A percentile compares a stretch with the other conserved stretches of the same genome.
These are phyloP conservation scores for Albifimbria verrucaria DNA, from an alignment of 2,329 filamentous ascomycete species.

Conservation along the genomic window DNA sequence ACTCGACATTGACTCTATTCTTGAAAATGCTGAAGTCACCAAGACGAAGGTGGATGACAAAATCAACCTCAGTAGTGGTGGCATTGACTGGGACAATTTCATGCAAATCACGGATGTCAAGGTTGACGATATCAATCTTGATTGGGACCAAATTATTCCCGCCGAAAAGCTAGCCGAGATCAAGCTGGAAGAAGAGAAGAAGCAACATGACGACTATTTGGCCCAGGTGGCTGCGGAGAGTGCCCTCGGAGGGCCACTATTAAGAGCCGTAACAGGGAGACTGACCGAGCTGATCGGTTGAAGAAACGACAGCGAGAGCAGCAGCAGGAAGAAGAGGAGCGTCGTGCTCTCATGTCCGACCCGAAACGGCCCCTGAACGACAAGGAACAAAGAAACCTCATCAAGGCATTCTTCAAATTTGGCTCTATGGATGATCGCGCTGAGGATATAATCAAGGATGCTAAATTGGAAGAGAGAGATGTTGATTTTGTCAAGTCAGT, in stretches of 20 bases:
- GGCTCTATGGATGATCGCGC: conserved; percentile 85
- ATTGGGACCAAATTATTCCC: conserved; percentile 98
- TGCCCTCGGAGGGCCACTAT: conserved; percentile 73
- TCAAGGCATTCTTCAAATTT: conserved; percentile 86
- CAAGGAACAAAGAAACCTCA: conserved; percentile 89
- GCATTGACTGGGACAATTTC: conserved; percentile 83
- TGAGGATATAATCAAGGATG: conserved; percentile 83
- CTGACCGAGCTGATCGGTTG: conserved; percentile 62
- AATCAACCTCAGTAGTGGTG: conserved; percentile 87
- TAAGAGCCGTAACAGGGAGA: conserved; percentile 54
- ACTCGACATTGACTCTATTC: conserved; percentile 93
- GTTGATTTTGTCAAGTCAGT: conserved; percentile 72
- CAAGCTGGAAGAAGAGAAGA: conserved; percentile 83
- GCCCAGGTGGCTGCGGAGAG: conserved; percentile 80
- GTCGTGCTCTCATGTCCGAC: conserved; percentile 71
- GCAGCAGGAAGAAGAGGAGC: conserved; percentile 68
- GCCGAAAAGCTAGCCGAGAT: conserved; percentile 87
- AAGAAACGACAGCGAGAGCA: conserved; percentile 66
- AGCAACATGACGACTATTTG: conserved; percentile 78
- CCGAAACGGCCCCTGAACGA: conserved; percentile 87
- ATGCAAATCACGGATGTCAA: conserved; percentile 98
- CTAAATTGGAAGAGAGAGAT: conserved; percentile 80
- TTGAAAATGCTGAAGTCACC: conserved; percentile 95
- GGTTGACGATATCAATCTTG: conserved; percentile 73
- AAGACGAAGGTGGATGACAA: conserved; percentile 94